Evolutionary conservation across 202 grass and related monocot species (phyloP).

Genomic region (Elaeis oleifera): DNA sequence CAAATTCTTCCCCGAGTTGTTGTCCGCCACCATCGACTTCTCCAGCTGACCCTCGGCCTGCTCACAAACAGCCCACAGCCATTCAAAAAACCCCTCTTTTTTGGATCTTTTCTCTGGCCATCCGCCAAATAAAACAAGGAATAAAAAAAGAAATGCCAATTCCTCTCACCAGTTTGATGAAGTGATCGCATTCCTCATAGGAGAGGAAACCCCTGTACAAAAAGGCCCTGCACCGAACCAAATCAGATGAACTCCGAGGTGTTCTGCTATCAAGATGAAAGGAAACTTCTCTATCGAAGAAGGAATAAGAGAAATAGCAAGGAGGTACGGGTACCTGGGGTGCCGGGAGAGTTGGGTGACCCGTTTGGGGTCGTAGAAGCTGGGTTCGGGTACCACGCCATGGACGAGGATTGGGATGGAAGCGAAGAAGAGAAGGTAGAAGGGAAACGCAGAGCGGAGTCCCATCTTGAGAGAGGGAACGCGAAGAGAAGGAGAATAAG

Average conservation of each 20-base stretch:
- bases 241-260: neutral
- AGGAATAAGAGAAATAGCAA: no score
- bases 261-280: no score
- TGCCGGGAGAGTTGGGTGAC: constrained; percentile 74
- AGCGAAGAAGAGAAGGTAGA: constrained; percentile 6
- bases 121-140: neutral
- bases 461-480: neutral
- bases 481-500: neutral
- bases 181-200: constrained; percentile 61
- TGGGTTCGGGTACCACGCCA: neutral
- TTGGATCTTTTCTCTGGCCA: no score
- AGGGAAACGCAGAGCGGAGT: neutral
- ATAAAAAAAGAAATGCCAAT: neutral
- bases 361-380: constrained; percentile 50
- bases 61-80: constrained; percentile 1
- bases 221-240: constrained; percentile 46
- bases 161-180: constrained; percentile 48
- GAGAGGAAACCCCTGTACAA: constrained; percentile 75
- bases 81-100: neutral
- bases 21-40: constrained; percentile 67
- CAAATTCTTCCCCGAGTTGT: constrained; percentile 38
- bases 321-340: neutral
- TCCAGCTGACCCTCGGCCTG: constrained; percentile 43
- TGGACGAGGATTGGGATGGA: neutral
- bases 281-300: no score